Percentiles rank a stretch among this genome's conserved stretches.
These are phyloP conservation scores for Ophiosphaerella korrae DNA, from an alignment of 2,329 filamentous ascomycete species.

Conservation along the genomic window DNA sequence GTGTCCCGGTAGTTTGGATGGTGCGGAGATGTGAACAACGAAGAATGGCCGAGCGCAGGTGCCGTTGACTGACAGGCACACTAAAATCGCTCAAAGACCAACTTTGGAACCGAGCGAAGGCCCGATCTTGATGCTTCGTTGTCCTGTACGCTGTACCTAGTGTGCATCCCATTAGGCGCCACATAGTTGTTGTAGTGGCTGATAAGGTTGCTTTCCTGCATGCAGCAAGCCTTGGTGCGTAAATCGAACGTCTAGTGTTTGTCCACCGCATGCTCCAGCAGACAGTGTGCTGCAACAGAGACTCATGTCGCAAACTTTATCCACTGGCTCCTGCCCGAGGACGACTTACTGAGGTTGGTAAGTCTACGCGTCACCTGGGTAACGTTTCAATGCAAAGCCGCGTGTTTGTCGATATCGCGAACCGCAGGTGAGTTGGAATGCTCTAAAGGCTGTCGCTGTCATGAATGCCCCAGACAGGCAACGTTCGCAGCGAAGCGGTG, in stretches of 20 bases:
- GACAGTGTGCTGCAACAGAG: neutral
- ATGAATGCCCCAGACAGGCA: neutral
- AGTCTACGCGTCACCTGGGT: conserved; percentile 2
- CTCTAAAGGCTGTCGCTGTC: conserved; percentile 1
- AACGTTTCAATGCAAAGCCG: neutral
- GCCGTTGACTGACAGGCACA: conserved; percentile 28
- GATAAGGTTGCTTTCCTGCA: conserved; percentile 1
- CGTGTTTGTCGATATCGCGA: neutral
- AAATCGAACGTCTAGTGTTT: too few relatives aligned
- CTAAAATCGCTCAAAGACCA: neutral
- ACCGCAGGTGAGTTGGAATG: neutral
- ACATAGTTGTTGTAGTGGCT: neutral
- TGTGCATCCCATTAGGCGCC: too few relatives aligned
- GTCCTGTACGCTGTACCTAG: too few relatives aligned
- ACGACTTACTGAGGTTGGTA: neutral
- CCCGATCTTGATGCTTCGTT: too few relatives aligned
- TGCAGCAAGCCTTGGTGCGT: neutral
- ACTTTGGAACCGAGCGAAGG: neutral
- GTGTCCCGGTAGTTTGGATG: conserved; percentile 33
- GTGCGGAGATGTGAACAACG: conserved; percentile 33
- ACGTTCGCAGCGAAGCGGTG: conserved; percentile 1
- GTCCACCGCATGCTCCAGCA: neutral
- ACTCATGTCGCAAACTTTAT: conserved; percentile 16
- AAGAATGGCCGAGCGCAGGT: conserved; percentile 20
- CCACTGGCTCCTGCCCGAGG: neutral